Evolutionary conservation across 192 early-diverging fungal genomes (phyloP), one percentile per base, ranked within the genome.

Genomic region (Chytriomyces sp.): DNA sequence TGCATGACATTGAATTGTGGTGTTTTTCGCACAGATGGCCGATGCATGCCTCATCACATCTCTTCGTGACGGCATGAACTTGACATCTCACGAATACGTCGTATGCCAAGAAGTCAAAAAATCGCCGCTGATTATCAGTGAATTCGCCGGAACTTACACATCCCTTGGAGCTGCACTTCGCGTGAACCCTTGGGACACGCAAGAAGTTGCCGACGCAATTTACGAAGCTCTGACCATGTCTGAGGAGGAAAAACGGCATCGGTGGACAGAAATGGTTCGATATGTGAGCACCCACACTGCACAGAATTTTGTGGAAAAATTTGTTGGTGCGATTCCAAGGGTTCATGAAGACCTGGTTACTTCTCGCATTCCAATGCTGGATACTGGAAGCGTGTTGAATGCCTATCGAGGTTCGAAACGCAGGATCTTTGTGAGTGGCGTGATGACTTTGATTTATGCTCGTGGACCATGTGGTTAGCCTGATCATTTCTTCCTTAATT

Each of bases 171-270:
- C 87, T 3, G 85, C 86, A 6, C 66, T 89, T 48, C 79, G 87
- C 2, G 83, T 88, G 47, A 89, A 89, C 78, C 87, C 87, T n/a
- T 89, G 87, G 87, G 86, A 89, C 64, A 62, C 77, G 16, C 72
- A 65, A 86, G 97, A 98, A 67, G 86, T 99, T 10, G 87, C 97
- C 2, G 89, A 91, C 46, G 96, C 94, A 5, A 91, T 97, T 75
- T 81, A 93, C 79, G 92, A 93, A 53, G 98, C 98, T 4, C 93
- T 99, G 26, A 92, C 92, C 0, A 98, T 98, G 98, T 80, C 93
- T 0, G 90, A 93, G 3, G 91, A 92, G 50, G 82, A 89, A 26
- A 88, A 88, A 66, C 63, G 26, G n/a, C 69, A 66, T 13, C 77
- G 86, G 11, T 88, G 87, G 87, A 81, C 83, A 57, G 76, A 80